A percentile compares a stretch with the other conserved stretches of the same genome.
Conservation (phyloP, 2,329 filamentous ascomycete genomes). For the Cordyceps cateniannulata region DNA sequence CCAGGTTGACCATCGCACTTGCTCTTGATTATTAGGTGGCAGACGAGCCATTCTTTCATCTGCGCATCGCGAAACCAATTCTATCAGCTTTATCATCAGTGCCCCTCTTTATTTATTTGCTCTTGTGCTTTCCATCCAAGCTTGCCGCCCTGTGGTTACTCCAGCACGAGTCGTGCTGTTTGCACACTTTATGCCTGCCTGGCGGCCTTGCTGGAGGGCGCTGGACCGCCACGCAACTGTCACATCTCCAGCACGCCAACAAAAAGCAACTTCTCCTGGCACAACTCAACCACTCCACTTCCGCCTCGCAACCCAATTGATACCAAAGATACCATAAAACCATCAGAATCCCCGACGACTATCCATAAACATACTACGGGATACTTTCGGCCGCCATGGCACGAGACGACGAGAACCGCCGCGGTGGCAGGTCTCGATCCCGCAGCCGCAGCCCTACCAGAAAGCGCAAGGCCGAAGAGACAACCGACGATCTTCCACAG, state of each 20-base stretch:
- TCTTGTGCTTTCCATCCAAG: too few relatives aligned
- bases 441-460: constrained; percentile 13
- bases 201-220: not conserved
- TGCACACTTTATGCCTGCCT: not conserved
- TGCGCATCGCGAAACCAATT: not conserved
- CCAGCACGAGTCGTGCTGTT: not conserved
- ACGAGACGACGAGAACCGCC: constrained; percentile 7
- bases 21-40: too few relatives aligned
- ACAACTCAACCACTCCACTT: not conserved
- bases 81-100: not conserved
- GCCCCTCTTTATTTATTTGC: not conserved
- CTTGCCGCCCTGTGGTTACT: too few relatives aligned
- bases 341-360: not conserved
- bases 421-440: not conserved
- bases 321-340: not conserved
- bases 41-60: not conserved
- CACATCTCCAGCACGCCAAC: not conserved
- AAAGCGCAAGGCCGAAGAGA: constrained; percentile 26
- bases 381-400: constrained; percentile 8
- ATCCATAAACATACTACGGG: not conserved
- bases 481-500: constrained; percentile 44
- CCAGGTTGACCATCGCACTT: not conserved
- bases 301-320: not conserved
- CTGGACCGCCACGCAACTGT: not conserved
- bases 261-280: not conserved